phyloP scores from a whole-genome alignment of 2,329 filamentous ascomycete genomes.

The Xylaria sp. region DNA sequence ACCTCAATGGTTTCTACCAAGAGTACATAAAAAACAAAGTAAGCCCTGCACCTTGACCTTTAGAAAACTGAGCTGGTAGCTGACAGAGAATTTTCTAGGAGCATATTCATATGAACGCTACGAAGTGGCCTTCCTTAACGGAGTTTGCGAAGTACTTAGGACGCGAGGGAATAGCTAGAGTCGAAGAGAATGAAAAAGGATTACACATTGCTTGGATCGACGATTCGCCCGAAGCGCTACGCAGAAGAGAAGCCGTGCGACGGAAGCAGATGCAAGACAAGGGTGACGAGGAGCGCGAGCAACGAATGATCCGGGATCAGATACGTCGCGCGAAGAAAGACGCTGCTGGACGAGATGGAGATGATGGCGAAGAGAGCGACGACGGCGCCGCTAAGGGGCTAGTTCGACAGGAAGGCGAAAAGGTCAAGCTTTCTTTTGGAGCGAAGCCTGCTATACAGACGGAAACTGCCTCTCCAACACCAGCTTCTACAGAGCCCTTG shows the following conservation, averaged over 20 bases:
- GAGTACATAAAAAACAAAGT: constrained; percentile 83
- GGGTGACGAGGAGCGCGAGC: constrained; percentile 88
- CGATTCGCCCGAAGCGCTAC: constrained; percentile 83
- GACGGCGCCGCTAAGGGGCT: constrained; percentile 53
- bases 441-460: constrained; percentile 43
- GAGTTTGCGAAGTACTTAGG: constrained; percentile 90
- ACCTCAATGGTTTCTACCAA: constrained; percentile 94
- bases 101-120: constrained; percentile 93
- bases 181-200: constrained; percentile 88
- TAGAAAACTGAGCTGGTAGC: not conserved
- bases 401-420: constrained; percentile 73
- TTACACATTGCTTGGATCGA: constrained; percentile 90
- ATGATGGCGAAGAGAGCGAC: constrained; percentile 42
- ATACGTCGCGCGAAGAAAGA: constrained; percentile 74
- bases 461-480: constrained; percentile 24
- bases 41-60: not conserved
- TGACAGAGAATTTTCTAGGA: constrained; percentile 45
- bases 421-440: constrained; percentile 74
- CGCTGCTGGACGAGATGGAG: constrained; percentile 49
- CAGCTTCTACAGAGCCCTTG: constrained; percentile 31
- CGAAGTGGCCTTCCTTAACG: constrained; percentile 84
- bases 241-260: constrained; percentile 78
- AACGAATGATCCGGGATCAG: constrained; percentile 81
- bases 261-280: constrained; percentile 87
- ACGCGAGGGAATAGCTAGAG: constrained; percentile 82